phyloP scores from a whole-genome alignment of 2,329 filamentous ascomycete species.

The Penicillium sp. region DNA sequence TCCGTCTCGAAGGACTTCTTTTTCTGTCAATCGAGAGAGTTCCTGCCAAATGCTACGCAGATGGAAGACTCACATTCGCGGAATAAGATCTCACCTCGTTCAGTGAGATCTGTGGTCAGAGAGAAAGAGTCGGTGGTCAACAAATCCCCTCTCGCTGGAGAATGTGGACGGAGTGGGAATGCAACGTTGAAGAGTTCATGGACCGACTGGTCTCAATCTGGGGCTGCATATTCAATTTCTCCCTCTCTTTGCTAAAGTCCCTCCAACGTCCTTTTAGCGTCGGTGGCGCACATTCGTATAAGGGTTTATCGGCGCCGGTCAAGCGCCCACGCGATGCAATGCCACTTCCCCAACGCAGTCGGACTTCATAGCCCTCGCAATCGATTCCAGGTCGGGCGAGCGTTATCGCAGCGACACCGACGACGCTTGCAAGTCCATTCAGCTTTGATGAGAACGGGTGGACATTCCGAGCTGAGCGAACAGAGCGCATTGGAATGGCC shows the following conservation, averaged over 20 bases:
- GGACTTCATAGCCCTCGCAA: conserved; percentile 34
- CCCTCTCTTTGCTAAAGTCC: conserved; percentile 24
- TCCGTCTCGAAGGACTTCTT: conserved; percentile 25
- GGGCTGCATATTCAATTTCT: neutral
- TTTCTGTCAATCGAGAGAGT: neutral
- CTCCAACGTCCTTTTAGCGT: conserved; percentile 27
- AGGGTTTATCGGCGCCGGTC: conserved; percentile 30
- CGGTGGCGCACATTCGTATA: conserved; percentile 22
- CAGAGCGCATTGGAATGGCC: too few species aligned
- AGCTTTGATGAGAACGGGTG: conserved; percentile 30
- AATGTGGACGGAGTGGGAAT: too few species aligned
- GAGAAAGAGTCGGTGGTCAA: neutral
- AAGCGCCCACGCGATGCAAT: conserved; percentile 34
- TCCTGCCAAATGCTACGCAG: neutral
- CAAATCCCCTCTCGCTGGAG: too few species aligned
- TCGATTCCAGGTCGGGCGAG: conserved; percentile 24
- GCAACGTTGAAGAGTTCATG: too few species aligned
- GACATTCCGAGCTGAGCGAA: conserved; percentile 26
- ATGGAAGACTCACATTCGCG: conserved; percentile 21
- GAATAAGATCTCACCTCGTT: conserved; percentile 21
- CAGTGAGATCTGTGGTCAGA: neutral
- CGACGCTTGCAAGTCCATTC: conserved; percentile 34
- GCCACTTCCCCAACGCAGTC: conserved; percentile 31
- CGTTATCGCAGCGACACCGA: conserved; percentile 30
- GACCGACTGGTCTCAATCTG: neutral